These are phyloP conservation scores for Ophiostoma sp. DNA, from an alignment of 2,329 filamentous ascomycete genomes.

Conservation along the genomic window DNA sequence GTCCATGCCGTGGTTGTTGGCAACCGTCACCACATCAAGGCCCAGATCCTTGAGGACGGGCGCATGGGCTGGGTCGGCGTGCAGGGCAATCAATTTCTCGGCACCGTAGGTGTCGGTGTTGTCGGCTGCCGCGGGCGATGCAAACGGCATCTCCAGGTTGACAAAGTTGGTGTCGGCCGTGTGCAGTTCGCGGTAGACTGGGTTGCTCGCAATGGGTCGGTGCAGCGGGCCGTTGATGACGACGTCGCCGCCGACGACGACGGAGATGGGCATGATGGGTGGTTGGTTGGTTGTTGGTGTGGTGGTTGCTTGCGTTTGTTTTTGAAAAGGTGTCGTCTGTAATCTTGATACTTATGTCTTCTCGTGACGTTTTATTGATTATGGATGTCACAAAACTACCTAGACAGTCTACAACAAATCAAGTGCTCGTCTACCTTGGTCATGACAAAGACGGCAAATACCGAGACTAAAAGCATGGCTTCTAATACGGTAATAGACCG, in stretches of 20 bases:
- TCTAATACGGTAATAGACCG: too few relatives aligned
- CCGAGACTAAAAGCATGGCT: too few relatives aligned
- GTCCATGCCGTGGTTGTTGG: conserved; percentile 20
- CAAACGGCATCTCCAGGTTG: conserved; percentile 18
- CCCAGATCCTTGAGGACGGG: neutral
- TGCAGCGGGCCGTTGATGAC: conserved; percentile 13
- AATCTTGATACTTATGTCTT: too few relatives aligned
- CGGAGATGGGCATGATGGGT: conserved; percentile 6
- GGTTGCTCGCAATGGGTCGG: neutral
- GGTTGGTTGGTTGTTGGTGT: neutral
- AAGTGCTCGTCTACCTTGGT: neutral
- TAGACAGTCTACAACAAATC: too few relatives aligned
- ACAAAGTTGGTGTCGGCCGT: conserved; percentile 14
- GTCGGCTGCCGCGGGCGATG: neutral
- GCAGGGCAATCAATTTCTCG: neutral
- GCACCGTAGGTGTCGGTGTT: neutral
- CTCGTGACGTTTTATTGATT: too few relatives aligned
- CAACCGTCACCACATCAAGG: conserved; percentile 10
- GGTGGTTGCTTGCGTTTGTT: neutral
- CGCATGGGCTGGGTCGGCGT: neutral
- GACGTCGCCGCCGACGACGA: conserved; percentile 16
- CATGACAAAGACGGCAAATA: neutral
- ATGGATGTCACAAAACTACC: too few relatives aligned
- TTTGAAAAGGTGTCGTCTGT: neutral
- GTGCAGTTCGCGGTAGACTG: neutral